A percentile compares a stretch with the other conserved stretches of the same genome.
These are phyloP conservation scores for Camellia japonica DNA, from an alignment of 148 eudicot genomes.

Conservation along the genomic window DNA sequence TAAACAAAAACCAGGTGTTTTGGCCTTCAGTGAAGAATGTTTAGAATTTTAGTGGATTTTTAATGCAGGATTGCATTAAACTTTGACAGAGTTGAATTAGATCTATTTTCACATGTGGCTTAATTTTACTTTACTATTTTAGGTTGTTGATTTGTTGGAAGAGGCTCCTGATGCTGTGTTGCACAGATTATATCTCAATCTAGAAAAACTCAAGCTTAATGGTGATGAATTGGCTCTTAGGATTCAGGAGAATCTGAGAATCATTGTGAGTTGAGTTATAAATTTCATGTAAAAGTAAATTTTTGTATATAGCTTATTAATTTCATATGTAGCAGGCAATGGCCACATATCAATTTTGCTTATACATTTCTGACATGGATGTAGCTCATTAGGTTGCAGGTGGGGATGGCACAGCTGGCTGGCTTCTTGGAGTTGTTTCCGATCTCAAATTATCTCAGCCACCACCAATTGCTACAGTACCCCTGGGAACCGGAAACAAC, in stretches of 20 bases:
- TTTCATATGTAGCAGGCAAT: background rate
- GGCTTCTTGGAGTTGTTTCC: conserved; percentile 95
- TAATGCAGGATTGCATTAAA: conserved; percentile 1
- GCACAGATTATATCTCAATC: conserved; percentile 54
- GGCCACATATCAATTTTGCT: no score
- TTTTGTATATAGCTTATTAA: background rate
- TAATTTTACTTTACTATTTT: background rate
- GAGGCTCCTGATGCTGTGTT: conserved; percentile 77
- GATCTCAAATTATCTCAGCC: conserved; percentile 81
- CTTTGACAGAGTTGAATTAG: background rate
- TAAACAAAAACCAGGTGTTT: conserved; percentile 70
- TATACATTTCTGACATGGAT: conserved; percentile 1
- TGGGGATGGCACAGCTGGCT: conserved; percentile 98
- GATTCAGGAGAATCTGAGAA: conserved; percentile 67
- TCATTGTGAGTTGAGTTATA: conserved; percentile 56
- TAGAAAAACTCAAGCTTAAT: conserved; percentile 63
- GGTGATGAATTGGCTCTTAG: conserved; percentile 58
- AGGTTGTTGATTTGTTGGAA: conserved; percentile 84
- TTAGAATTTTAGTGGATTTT: background rate
- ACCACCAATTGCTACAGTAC: conserved; percentile 92
- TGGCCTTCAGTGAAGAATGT: background rate
- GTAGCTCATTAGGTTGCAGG: conserved; percentile 79
- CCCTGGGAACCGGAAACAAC: conserved; percentile 96
- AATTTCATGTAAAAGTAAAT: conserved; percentile 3
- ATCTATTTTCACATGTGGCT: background rate